A percentile compares a stretch with the other conserved stretches of the same genome.
Conservation (phyloP, 306 rosid species). For the Gynostemma pentaphyllum region DNA sequence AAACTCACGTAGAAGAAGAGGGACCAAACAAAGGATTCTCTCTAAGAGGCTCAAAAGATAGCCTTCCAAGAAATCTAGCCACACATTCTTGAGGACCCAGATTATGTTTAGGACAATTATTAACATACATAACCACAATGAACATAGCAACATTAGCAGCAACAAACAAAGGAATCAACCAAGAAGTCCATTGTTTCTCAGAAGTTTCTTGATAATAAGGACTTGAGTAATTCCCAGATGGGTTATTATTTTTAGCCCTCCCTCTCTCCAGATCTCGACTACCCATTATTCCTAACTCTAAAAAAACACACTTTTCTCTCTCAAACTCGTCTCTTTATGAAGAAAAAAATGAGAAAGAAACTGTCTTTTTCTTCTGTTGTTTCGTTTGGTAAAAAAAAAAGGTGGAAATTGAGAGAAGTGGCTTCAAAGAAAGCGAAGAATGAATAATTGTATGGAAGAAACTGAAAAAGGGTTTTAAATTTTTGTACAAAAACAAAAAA, state of each 20-base stretch:
- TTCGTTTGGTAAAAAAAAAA: background rate
- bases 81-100: slow-evolving; percentile 8
- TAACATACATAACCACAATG: slow-evolving; percentile 8
- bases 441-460: slow-evolving; percentile 4
- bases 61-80: slow-evolving; percentile 9
- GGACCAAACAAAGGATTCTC: slow-evolving; percentile 12
- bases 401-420: background rate
- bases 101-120: slow-evolving; percentile 3
- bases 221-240: slow-evolving; percentile 5
- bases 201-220: background rate
- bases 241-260: background rate
- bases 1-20: slow-evolving; percentile 13
- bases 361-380: background rate
- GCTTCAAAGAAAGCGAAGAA: slow-evolving; percentile 11
- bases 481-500: no score
- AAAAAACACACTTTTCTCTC: background rate
- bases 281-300: background rate
- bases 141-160: slow-evolving; percentile 13
- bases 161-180: slow-evolving; percentile 14
- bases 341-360: background rate
- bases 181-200: slow-evolving; percentile 13
- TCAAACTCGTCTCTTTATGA: background rate
- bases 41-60: slow-evolving; percentile 9
- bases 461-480: background rate
- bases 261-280: slow-evolving; percentile 12